Conservation (phyloP, 352 stramenopile genomes). For the Globisporangium uncinulatum region DNA sequence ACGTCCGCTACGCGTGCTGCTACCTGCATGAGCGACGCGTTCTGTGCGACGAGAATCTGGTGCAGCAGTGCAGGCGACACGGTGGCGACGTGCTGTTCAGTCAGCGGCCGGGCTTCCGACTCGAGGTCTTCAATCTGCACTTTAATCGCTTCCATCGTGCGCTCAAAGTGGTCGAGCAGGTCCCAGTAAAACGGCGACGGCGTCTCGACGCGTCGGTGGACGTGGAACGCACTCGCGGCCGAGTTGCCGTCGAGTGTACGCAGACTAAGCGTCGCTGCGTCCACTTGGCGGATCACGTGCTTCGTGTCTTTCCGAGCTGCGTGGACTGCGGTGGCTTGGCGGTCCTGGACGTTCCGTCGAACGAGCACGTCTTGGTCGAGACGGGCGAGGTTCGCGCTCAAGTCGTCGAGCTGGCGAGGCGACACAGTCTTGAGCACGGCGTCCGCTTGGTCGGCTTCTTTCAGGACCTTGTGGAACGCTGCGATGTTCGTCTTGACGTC, state of each 20-base stretch:
- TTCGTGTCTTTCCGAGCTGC: conserved; percentile 67
- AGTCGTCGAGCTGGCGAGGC: conserved; percentile 36
- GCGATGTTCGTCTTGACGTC: conserved; percentile 77
- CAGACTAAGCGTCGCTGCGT: conserved; percentile 55
- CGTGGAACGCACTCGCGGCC: conserved; percentile 39
- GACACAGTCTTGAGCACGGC: conserved; percentile 72
- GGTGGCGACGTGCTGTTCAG: conserved; percentile 20
- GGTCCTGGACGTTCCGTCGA: conserved; percentile 50
- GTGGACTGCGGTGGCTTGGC: conserved; percentile 53
- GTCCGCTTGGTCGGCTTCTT: conserved; percentile 68
- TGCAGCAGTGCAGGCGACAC: conserved; percentile 43
- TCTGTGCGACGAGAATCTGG: conserved; percentile 73
- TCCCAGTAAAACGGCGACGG: conserved; percentile 81
- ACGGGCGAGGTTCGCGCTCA: conserved; percentile 49
- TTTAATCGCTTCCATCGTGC: conserved; percentile 69
- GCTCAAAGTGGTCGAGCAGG: conserved; percentile 63
- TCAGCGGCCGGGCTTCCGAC: conserved; percentile 47
- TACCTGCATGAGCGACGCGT: conserved; percentile 68
- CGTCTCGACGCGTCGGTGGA: conserved; percentile 72
- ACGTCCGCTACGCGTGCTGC: conserved; percentile 70
- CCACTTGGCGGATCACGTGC: conserved; percentile 68
- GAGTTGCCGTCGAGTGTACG: conserved; percentile 55
- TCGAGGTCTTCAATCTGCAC: conserved; percentile 72
- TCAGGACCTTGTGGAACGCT: conserved; percentile 69
- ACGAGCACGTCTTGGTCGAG: conserved; percentile 63